Evolutionary conservation across 495 filamentous ascomycete species (phyloP).

Genomic region (Trichoderma erinaceum): DNA sequence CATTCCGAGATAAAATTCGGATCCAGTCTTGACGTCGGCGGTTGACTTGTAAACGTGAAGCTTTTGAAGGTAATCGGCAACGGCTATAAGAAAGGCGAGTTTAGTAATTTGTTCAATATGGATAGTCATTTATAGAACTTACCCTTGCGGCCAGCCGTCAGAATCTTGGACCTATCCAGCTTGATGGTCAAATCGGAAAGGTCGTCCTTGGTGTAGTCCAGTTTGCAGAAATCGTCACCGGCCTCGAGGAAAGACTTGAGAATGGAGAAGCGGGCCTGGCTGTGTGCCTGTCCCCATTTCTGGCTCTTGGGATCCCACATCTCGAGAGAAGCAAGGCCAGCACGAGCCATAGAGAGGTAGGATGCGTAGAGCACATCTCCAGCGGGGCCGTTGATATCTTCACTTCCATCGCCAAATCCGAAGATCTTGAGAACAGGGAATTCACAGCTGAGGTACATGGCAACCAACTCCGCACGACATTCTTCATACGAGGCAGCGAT

Average conservation of each 20-base stretch:
- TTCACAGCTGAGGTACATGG: conserved; percentile 88
- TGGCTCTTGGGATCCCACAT: conserved; percentile 79
- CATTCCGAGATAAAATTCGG: conserved; percentile 73
- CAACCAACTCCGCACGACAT: conserved; percentile 72
- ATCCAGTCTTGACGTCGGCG: conserved; percentile 70
- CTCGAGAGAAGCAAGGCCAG: conserved; percentile 77
- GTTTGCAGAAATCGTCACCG: conserved; percentile 72
- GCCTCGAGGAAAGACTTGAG: conserved; percentile 81
- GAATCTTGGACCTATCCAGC: conserved; percentile 78
- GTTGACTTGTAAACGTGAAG: conserved; percentile 89
- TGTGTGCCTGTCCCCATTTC: conserved; percentile 95
- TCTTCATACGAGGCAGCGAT: conserved; percentile 80
- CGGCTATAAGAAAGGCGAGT: conserved; percentile 44
- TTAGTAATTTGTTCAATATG: conserved; percentile 16
- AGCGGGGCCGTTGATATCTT: conserved; percentile 65
- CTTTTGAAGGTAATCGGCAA: conserved; percentile 85
- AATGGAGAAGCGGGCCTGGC: conserved; percentile 90
- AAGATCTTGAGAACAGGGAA: conserved; percentile 86
- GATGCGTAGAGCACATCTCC: conserved; percentile 79
- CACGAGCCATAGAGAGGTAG: conserved; percentile 89
- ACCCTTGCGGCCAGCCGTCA: conserved; percentile 51
- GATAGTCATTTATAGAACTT: conserved; percentile 13
- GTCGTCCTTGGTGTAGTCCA: conserved; percentile 67
- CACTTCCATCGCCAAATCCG: conserved; percentile 71
- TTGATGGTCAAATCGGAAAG: conserved; percentile 73